phyloP scores from a whole-genome alignment of 2,329 filamentous ascomycete species.

The Fusarium fujikuroi region DNA sequence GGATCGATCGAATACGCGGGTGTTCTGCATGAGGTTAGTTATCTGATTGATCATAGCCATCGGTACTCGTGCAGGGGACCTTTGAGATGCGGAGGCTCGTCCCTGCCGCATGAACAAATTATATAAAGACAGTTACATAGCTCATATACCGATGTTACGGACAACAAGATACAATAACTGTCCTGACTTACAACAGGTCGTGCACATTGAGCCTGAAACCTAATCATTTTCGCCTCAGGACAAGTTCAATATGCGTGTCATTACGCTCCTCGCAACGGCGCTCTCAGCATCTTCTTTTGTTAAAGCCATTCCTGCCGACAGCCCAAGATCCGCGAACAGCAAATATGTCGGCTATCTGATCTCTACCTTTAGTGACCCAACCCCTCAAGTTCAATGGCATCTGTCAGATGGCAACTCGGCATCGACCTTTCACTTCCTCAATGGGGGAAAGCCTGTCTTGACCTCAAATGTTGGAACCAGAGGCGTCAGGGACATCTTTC shows the following conservation, averaged over 20 bases:
- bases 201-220: neutral
- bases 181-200: neutral
- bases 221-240: neutral
- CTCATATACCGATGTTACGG: neutral
- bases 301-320: constrained; percentile 14
- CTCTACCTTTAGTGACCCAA: constrained; percentile 50
- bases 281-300: constrained; percentile 4
- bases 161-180: neutral
- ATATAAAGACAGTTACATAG: neutral
- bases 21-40: neutral
- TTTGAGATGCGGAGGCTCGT: neutral
- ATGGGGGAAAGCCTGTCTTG: constrained; percentile 47
- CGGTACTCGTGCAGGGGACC: neutral
- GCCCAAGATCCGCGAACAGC: neutral
- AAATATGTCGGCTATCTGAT: constrained; percentile 49
- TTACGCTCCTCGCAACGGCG: constrained; percentile 1
- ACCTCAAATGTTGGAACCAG: constrained; percentile 49
- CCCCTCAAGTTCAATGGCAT: constrained; percentile 48
- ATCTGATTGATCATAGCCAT: neutral
- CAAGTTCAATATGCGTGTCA: constrained; percentile 2
- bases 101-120: constrained; percentile 3
- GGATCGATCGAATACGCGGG: constrained; percentile 2
- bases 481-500: constrained; percentile 50
- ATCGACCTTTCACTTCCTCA: constrained; percentile 48
- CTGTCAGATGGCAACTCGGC: constrained; percentile 49